Evolutionary conservation across 2,329 filamentous ascomycete species (phyloP), one percentile per base, ranked within the genome.

Genomic region (Fusarium pseudoanthophilum): DNA sequence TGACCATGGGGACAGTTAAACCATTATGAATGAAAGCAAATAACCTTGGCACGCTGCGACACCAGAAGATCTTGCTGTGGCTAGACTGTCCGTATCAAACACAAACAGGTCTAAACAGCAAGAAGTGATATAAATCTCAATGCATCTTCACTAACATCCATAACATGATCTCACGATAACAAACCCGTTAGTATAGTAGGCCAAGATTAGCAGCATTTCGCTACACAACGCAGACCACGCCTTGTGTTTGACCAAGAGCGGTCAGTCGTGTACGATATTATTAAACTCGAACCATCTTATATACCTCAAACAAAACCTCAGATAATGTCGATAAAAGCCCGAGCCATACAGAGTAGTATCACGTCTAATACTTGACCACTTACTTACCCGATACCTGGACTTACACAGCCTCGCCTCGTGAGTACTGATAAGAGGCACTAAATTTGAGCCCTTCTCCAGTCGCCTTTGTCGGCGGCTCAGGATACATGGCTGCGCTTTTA

Each of bases 11-110:
- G 30, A 30, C 30, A 28, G 45, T 43, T 60, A 55, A 28, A 26
- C 46, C 32, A 15, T 55, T 49, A 18, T 24, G 43, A 60, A 39
- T 34, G 60, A 66, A 70, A 52, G 57, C 28, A 45, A 59, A 64
- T 45, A 58, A 69, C 28, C 28, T 32, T 45, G 18, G 21, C 20
- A 45, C 36, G 32, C 32, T 37, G 10, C 11, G 15, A 32, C 64
- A 34, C 36, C 43, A 40, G 26, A 53, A 58, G 21, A 21, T 34
- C 40, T 20, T 60, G 11, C 18, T 67, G 28, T 20, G 15, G 18
- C 13, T 18, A 13, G 10, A 28, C 30, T n/a, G 34, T 20, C 10
- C 2, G 24, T 36, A 6, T 39, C 9, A 32, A 18, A 26, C 30
- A 32, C 16, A 37, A 18, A 18, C 36, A 37, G 16, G 14, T 26